phyloP scores from a whole-genome alignment of 345 rosid species.

The Eucalyptus marginata region DNA sequence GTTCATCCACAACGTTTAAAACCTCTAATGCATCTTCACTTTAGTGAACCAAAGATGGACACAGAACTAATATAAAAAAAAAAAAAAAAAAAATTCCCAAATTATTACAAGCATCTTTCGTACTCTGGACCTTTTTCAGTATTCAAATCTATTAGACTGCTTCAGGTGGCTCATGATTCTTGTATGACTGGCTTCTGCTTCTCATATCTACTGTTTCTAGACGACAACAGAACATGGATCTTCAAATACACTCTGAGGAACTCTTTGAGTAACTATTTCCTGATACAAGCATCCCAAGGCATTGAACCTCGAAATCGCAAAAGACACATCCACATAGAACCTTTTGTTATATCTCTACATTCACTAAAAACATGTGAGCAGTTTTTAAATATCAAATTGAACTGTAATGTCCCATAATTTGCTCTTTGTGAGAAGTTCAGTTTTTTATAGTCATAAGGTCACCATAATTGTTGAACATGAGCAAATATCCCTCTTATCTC shows the following conservation, averaged over 20 bases:
- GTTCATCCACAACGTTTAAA: neutral
- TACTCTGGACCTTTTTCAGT: no score
- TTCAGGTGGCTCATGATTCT: no score
- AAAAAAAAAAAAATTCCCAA: no score
- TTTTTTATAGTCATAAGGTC: neutral
- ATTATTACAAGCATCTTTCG: neutral
- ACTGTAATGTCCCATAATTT: neutral
- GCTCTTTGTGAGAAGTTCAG: neutral
- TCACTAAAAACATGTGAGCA: neutral
- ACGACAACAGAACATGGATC: neutral
- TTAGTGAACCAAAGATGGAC: neutral
- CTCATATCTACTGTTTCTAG: no score
- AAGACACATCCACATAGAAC: neutral
- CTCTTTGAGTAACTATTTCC: neutral
- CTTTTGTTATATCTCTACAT: neutral
- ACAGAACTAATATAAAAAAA: neutral
- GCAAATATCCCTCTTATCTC: neutral
- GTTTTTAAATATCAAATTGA: neutral
- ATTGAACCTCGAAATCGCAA: neutral
- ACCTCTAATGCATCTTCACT: neutral
- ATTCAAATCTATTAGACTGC: no score
- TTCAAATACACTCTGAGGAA: neutral
- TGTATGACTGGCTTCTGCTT: no score
- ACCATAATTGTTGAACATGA: neutral
- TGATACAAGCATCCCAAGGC: neutral